phyloP scores from a whole-genome alignment of 139 green algal species.

The Micractinium conductrix region DNA sequence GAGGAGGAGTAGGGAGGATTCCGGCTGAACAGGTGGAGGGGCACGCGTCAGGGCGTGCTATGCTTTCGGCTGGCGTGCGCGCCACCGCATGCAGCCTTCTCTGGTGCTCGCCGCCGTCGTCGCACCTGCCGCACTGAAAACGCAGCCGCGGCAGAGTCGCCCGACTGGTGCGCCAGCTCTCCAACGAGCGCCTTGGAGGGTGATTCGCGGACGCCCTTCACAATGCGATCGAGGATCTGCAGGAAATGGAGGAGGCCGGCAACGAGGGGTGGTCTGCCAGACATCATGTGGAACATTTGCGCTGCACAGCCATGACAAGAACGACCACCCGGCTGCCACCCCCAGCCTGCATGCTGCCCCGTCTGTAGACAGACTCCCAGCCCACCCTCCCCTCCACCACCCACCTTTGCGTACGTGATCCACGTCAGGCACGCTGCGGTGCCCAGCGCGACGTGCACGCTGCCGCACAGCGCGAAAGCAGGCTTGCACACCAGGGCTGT shows the following conservation, averaged over 20 bases:
- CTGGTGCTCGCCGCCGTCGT: too few relatives aligned
- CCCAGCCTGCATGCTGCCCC: too few relatives aligned
- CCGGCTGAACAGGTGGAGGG: too few relatives aligned
- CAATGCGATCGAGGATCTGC: conserved; percentile 66
- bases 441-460: conserved; percentile 66
- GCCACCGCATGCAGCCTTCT: too few relatives aligned
- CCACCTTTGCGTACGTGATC: conserved; percentile 79
- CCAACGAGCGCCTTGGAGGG: conserved; percentile 88
- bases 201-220: conserved; percentile 85
- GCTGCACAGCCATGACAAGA: too few relatives aligned
- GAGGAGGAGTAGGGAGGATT: background rate
- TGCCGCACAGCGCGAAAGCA: conserved; percentile 78
- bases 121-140: conserved; percentile 78
- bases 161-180: conserved; percentile 72
- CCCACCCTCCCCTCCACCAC: too few relatives aligned
- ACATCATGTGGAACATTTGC: background rate
- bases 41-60: too few relatives aligned
- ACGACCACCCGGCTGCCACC: too few relatives aligned
- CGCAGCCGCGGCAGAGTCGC: conserved; percentile 74
- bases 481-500: conserved; percentile 84
- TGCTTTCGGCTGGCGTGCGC: too few relatives aligned
- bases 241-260: background rate
- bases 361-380: background rate
- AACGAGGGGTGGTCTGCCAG: background rate
- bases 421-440: conserved; percentile 71